Base-by-base conservation (phyloP, 352 stramenopile genomes). In the Pythium vanterpoolii region DNA sequence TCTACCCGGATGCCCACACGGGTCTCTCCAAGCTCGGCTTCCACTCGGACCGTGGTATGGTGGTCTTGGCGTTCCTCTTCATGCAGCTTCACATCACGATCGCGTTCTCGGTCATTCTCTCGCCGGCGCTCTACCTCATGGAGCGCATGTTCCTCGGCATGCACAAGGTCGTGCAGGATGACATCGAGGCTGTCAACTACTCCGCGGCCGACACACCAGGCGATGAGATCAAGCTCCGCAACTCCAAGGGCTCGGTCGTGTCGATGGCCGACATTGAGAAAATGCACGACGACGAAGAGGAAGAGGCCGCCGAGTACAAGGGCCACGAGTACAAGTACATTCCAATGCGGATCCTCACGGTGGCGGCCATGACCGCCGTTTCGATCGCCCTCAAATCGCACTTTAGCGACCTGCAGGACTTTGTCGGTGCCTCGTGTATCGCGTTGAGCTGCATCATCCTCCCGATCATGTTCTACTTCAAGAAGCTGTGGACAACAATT, bases 401-500 rank as follows among this genome's bases (percentile, higher is more conserved):
- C 51, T 86, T 90, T 38, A 57, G 76, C 18, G 79, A 87, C 49
- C 73, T 90, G 28, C 68, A 69, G 14, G 79, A 90, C 53, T 90
- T 90, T 30, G 70, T 86, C 18, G 79, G 79, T 26, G 77, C 79
- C 11, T 90, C 69, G 55, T 65, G 66, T 44, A 79, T 84, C 33
- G 72, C 77, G 6, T 64, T 84, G 55, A 72, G 70, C 43, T 90
- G 77, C 64, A 87, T 87, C 39, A 79, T 87, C 45, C 57, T 90
- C 45, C 79, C 79, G 7, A 83, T 85, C 43, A 60, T 80, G 39
- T 87, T 87, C 66, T 90, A 90, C 73, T 60, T 90, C 11, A 88
- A 86, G 65, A 71, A 78, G 39, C 73, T 84, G 49, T 87, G 77
- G 76, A 56, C 68, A 16, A 62, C 50, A 24, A 74, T 77, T 30